Evolutionary conservation across 2,329 filamentous ascomycete genomes (phyloP), one percentile per base, ranked within the genome.

Genomic region (Neofusicoccum sp.): DNA sequence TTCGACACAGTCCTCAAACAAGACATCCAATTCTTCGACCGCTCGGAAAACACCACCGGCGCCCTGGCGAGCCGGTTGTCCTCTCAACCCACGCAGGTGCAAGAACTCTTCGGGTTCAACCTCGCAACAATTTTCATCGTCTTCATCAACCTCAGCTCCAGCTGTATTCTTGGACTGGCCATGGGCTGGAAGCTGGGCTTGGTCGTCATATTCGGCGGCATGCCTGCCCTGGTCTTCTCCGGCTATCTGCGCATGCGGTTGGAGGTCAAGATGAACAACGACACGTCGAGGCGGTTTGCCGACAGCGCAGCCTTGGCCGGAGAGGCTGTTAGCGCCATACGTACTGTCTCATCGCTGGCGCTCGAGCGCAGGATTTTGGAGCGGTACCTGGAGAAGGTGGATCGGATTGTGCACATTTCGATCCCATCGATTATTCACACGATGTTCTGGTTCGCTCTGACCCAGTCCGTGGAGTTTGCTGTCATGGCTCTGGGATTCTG

Each of bases 21-120:
- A 96, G 74, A 92, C 96, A 63, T 91, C 96, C 43, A 80, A 86
- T 34, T 92, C 74, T 97, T 96, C 67, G 92, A 97, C 72, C 82
- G 80, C 34, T 90, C 95, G 63, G 89, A 93, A 73, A 96, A 97
- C 72, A 91, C 89, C 7, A 87, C 91, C 4, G 93, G 93, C 65
- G 89, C 90, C 1, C 78, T 97, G 68, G 96, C 91, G 0, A 91
- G 66, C 2, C 95, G 96, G 76, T 79, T 97, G 12, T 93, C 90
- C 1, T 95, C 90, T 0, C 88, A 96, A 75, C 90, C 91, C 0
- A 95, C 90, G 0, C 88, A 95, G 69, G 81, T 96, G 34, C 89
- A 91, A 30, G 91, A 93, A 16, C 85, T 97, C 53, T 92, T 89
- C 65, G 93, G 92, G 51, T 84, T 86, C 12, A 96, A 91, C 0